Evolutionary conservation across 108 stramenopile species (phyloP), one percentile per base, ranked within the genome.

Genomic region (Thalassiosira profunda): DNA sequence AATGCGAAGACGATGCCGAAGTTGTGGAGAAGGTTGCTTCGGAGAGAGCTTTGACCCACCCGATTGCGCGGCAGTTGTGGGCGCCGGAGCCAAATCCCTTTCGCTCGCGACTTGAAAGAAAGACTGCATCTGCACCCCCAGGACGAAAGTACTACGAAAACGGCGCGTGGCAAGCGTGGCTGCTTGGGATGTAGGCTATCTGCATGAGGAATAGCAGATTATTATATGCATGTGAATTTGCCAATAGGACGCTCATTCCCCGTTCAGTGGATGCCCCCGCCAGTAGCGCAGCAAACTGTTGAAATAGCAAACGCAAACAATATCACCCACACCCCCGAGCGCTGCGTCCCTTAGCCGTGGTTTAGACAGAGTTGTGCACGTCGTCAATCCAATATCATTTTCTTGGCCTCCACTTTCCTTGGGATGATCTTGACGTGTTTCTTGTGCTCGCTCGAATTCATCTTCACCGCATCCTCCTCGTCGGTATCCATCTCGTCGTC

Each of bases 141-240:
- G 86, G 67, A 34, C 56, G 63, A 44, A 70, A 51, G 70, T 92
- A 95, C 60, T 72, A 79, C 38, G 94, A 95, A 58, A 95, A 95
- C 64, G 67, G 79, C 5, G 86, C 84, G 9, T 95, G 94, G 94
- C 94, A 95, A 72, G 89, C 91, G 15, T 95, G 90, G 90, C 23
- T 73, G 21, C 45, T 92, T 9, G 88, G 85, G 23, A 57, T 58
- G 56, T 58, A 58, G 53, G n/a, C n/a, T n/a, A n/a, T n/a, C n/a
- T n/a, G n/a, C n/a, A n/a, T n/a, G n/a, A n/a, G n/a, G n/a, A n/a
- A n/a, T n/a, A n/a, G n/a, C n/a, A n/a, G n/a, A n/a, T n/a, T n/a
- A n/a, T n/a, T n/a, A n/a, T n/a, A n/a, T n/a, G n/a, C n/a, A n/a
- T n/a, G n/a, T n/a, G n/a, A n/a, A n/a, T n/a, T n/a, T n/a, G n/a